Evolutionary conservation across 768 basidiomycete genomes (phyloP).

Genomic region (Candolleomyces efflorescens): DNA sequence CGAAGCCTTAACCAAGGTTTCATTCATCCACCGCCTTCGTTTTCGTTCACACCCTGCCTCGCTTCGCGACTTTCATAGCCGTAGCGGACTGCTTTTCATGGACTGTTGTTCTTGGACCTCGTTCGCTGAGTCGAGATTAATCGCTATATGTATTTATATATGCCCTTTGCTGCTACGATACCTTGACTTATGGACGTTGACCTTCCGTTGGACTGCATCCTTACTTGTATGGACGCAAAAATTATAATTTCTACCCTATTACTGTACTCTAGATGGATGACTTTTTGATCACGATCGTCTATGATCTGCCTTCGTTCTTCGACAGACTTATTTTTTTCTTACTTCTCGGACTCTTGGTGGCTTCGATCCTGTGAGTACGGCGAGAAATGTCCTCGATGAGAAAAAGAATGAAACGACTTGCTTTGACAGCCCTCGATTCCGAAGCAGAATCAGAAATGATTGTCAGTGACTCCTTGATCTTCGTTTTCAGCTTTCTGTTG

Average conservation of each 20-base stretch:
- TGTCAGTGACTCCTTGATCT: too few relatives aligned
- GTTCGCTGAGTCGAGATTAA: too few relatives aligned
- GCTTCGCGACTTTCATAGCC: background rate
- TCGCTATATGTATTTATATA: background rate
- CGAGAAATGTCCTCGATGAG: too few relatives aligned
- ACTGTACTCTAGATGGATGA: slow-evolving; percentile 4
- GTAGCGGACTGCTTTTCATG: too few relatives aligned
- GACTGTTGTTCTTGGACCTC: too few relatives aligned
- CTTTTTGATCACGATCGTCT: background rate
- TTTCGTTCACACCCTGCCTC: slow-evolving; percentile 11
- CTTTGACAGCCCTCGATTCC: too few relatives aligned
- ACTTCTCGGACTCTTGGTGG: too few relatives aligned
- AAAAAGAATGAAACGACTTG: too few relatives aligned
- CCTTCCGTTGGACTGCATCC: background rate
- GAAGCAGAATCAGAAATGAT: too few relatives aligned
- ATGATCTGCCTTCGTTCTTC: background rate
- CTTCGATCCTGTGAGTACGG: too few relatives aligned
- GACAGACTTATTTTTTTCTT: too few relatives aligned
- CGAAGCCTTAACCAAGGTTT: slow-evolving; percentile 3
- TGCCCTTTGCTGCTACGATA: background rate
- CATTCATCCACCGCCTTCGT: slow-evolving; percentile 2
- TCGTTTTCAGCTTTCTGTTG: too few relatives aligned
- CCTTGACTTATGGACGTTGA: background rate
- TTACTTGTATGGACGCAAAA: background rate
- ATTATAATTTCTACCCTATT: slow-evolving; percentile 3